phyloP scores from a whole-genome alignment of 805 yeast species.

The Candida mattraensis region DNA sequence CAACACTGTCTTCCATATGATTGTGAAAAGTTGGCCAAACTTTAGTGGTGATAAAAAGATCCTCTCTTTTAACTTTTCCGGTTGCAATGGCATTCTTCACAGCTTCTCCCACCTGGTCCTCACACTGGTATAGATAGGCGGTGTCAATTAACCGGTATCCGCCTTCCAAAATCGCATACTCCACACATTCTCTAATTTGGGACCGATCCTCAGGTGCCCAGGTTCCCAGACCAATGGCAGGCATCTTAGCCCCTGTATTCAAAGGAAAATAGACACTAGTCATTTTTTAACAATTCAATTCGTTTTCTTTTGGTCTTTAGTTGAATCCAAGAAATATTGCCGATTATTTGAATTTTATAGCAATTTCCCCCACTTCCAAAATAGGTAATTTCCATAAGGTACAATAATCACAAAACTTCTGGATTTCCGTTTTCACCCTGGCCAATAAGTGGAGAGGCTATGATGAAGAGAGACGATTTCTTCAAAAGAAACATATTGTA shows the following conservation, averaged over 20 bases:
- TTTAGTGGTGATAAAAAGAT: slow-evolving; percentile 22
- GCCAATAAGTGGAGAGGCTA: too few species aligned
- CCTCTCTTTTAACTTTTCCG: slow-evolving; percentile 14
- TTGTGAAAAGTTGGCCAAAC: slow-evolving; percentile 27
- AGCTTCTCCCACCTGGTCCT: slow-evolving; percentile 42
- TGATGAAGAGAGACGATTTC: too few species aligned
- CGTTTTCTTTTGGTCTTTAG: too few species aligned
- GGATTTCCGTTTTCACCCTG: too few species aligned
- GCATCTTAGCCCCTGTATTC: slow-evolving; percentile 23
- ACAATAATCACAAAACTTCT: too few species aligned
- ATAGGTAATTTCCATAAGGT: too few species aligned
- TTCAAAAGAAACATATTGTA: too few species aligned
- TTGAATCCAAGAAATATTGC: too few species aligned
- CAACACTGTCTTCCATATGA: slow-evolving; percentile 36
- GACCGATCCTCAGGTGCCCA: slow-evolving; percentile 14
- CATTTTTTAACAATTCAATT: too few species aligned
- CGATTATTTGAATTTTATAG: too few species aligned
- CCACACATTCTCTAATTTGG: slow-evolving; percentile 16
- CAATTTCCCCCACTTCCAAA: too few species aligned
- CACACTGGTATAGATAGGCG: slow-evolving; percentile 42
- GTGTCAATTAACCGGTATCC: slow-evolving; percentile 46
- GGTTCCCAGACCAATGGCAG: slow-evolving; percentile 27
- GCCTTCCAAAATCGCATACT: slow-evolving; percentile 17
- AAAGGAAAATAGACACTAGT: slow-evolving; percentile 7
- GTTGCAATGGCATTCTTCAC: slow-evolving; percentile 22